Conservation (phyloP, 1,139 yeast species). For the Saccharomyces hybrid region DNA sequence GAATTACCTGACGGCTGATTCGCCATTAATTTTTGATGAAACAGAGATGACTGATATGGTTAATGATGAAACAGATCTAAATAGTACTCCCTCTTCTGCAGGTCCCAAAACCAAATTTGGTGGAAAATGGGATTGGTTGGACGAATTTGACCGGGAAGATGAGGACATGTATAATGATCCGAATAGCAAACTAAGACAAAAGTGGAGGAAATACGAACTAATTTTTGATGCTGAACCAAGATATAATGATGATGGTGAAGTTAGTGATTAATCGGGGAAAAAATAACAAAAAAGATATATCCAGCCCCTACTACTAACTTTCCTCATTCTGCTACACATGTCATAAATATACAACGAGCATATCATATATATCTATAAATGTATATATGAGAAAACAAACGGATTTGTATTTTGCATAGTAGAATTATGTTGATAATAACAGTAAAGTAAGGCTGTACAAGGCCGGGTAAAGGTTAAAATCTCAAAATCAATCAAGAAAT, state of each 20-base stretch:
- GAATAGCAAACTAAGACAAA: constrained; percentile 26
- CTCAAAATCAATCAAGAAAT: not conserved
- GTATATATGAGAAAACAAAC: not conserved
- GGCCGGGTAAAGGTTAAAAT: not conserved
- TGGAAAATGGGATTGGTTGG: constrained; percentile 42
- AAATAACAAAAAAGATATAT: not conserved
- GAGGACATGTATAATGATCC: constrained; percentile 27
- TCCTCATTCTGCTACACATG: not conserved
- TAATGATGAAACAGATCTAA: constrained; percentile 23
- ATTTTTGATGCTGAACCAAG: constrained; percentile 32
- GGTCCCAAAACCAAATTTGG: constrained; percentile 15
- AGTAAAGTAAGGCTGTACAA: not conserved
- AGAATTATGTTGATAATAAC: not conserved
- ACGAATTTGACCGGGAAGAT: constrained; percentile 39
- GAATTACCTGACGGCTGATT: constrained; percentile 38
- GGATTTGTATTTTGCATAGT: not conserved
- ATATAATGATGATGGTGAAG: constrained; percentile 25
- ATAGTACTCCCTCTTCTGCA: not conserved
- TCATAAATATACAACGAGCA: not conserved
- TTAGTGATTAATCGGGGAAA: constrained; percentile 23
- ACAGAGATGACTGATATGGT: constrained; percentile 26
- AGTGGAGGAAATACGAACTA: constrained; percentile 32
- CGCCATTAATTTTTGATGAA: constrained; percentile 28
- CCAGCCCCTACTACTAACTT: not conserved
- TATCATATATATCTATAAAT: not conserved